A percentile compares a stretch with the other conserved stretches of the same genome.
These are phyloP conservation scores for Pichia cactophila DNA, from an alignment of 1,139 yeast genomes.

Conservation along the genomic window DNA sequence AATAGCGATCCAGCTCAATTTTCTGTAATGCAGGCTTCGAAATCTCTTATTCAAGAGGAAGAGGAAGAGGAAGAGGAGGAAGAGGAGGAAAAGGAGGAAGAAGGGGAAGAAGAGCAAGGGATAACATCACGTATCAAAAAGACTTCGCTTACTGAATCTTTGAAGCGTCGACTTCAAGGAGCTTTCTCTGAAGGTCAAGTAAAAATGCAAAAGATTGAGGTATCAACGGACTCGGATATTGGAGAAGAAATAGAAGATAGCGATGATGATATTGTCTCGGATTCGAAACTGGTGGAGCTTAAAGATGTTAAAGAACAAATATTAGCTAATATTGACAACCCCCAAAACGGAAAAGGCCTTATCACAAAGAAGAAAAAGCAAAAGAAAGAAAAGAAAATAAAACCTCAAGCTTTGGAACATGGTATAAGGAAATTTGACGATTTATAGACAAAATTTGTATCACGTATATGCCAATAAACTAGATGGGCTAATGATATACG, in stretches of 20 bases:
- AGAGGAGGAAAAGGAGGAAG: conserved; percentile 15
- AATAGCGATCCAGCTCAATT: neutral
- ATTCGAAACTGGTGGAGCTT: conserved; percentile 12
- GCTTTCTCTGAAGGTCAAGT: neutral
- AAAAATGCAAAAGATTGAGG: conserved; percentile 14
- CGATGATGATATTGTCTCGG: conserved; percentile 9
- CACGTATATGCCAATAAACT: neutral
- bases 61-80: conserved; percentile 16
- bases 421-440: conserved; percentile 67
- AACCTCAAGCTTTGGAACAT: conserved; percentile 49
- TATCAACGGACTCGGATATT: conserved; percentile 9
- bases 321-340: conserved; percentile 20
- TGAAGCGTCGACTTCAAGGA: conserved; percentile 12
- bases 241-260: conserved; percentile 14
- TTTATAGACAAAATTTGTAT: conserved; percentile 28
- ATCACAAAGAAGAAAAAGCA: conserved; percentile 24
- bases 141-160: conserved; percentile 2
- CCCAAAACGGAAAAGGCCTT: conserved; percentile 16
- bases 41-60: neutral
- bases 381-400: conserved; percentile 34
- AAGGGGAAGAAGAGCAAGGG: conserved; percentile 14
- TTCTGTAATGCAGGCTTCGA: no score
- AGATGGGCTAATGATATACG: no score
- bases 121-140: conserved; percentile 6
- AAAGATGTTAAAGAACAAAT: conserved; percentile 21